phyloP scores from a whole-genome alignment of 2,329 filamentous ascomycete genomes.

The Fusarium sterilihyphosum region DNA sequence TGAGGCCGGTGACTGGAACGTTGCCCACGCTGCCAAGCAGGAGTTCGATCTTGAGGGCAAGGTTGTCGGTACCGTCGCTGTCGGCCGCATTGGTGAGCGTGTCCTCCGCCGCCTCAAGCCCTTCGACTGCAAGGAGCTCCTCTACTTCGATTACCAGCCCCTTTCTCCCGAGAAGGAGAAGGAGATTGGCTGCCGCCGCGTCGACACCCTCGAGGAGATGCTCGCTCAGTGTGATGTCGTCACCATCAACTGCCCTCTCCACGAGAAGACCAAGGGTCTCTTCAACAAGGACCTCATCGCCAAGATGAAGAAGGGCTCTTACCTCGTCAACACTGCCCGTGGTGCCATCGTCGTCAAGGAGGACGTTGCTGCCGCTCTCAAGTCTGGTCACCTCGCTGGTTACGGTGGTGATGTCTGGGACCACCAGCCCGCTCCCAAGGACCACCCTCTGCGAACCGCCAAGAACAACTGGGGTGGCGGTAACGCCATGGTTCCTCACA shows the following conservation, averaged over 20 bases:
- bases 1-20: conserved; percentile 89
- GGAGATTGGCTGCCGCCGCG: conserved; percentile 94
- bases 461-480: conserved; percentile 96
- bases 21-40: conserved; percentile 96
- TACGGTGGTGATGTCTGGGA: conserved; percentile 95
- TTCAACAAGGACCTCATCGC: conserved; percentile 99
- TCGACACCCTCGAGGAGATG: conserved; percentile 92
- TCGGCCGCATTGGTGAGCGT: conserved; percentile 97
- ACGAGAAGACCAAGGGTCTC: conserved; percentile 95
- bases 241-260: conserved; percentile 99
- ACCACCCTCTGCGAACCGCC: conserved; percentile 91
- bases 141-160: conserved; percentile 99
- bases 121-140: conserved; percentile 99
- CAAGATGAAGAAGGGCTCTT: conserved; percentile 99
- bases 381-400: conserved; percentile 88
- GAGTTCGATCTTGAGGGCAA: conserved; percentile 98
- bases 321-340: conserved; percentile 98
- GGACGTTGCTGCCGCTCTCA: conserved; percentile 93
- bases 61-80: conserved; percentile 96
- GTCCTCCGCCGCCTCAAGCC: conserved; percentile 94
- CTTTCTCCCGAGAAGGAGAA: conserved; percentile 85
- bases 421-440: conserved; percentile 94
- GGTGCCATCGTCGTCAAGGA: conserved; percentile 99
- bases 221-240: conserved; percentile 93
- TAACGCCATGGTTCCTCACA: conserved; percentile 99